Percentiles rank a stretch among this genome's conserved stretches.
Conservation (phyloP, 2,329 filamentous ascomycete genomes). For the Sporothrix schenckii region DNA sequence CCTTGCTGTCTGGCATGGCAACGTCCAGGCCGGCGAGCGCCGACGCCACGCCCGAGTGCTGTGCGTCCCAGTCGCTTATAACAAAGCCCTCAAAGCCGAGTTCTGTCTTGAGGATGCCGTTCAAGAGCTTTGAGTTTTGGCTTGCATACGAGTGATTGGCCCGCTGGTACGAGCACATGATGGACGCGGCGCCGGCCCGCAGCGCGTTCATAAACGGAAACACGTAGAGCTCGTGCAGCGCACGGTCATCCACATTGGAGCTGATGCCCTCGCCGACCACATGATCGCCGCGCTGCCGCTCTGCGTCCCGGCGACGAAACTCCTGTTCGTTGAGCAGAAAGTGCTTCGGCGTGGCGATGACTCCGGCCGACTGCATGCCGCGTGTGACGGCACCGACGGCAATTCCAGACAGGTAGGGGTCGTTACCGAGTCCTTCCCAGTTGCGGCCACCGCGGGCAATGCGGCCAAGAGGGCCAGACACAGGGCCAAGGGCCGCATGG, state of each 20-base stretch:
- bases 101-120: conserved; percentile 67
- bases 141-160: conserved; percentile 75
- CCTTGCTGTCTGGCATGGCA: conserved; percentile 61
- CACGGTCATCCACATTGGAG: conserved; percentile 66
- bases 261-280: conserved; percentile 56
- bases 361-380: conserved; percentile 52
- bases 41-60: conserved; percentile 61
- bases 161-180: conserved; percentile 73
- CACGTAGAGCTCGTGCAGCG: conserved; percentile 66
- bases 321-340: conserved; percentile 65
- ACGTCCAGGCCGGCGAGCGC: conserved; percentile 68
- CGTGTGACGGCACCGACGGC: conserved; percentile 40
- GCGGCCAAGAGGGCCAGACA: conserved; percentile 63
- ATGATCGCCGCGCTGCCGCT: conserved; percentile 50
- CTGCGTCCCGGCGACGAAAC: conserved; percentile 48
- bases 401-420: conserved; percentile 42
- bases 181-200: conserved; percentile 56
- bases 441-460: conserved; percentile 62
- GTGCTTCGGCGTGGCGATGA: conserved; percentile 75
- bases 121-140: conserved; percentile 70
- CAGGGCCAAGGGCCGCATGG: conserved; percentile 66
- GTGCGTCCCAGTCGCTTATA: conserved; percentile 69
- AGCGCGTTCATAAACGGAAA: conserved; percentile 68
- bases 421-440: conserved; percentile 57
- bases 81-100: conserved; percentile 70